These are phyloP conservation scores for Helichrysum umbraculigerum DNA, from an alignment of 129 eudicot species.

Conservation along the genomic window DNA sequence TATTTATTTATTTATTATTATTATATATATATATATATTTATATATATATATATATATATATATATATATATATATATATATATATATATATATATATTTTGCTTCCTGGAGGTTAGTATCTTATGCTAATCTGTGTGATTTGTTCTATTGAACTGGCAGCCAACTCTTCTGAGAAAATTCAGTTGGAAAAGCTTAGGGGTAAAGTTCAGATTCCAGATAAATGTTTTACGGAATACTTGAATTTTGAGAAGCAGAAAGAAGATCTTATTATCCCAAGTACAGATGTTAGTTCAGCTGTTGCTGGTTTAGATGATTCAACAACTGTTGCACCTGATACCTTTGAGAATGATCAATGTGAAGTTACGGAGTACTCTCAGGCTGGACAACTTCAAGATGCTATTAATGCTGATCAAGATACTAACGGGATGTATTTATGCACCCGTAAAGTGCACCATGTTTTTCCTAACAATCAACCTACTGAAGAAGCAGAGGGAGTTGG, in stretches of 20 bases:
- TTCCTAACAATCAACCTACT: slow-evolving; percentile 13
- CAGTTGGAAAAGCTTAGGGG: slow-evolving; percentile 24
- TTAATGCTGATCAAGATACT: slow-evolving; percentile 34
- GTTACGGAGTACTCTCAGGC: slow-evolving; percentile 20
- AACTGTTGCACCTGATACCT: slow-evolving; percentile 67
- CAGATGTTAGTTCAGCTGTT: slow-evolving; percentile 30
- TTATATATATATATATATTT: too few species aligned
- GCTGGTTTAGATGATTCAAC: slow-evolving; percentile 37
- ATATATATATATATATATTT: not conserved
- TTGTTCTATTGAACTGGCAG: slow-evolving; percentile 43
- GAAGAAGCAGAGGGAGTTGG: slow-evolving; percentile 28
- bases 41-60: too few species aligned
- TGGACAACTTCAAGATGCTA: slow-evolving; percentile 32
- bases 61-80: too few species aligned
- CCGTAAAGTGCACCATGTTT: slow-evolving; percentile 20
- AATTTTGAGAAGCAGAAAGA: slow-evolving; percentile 28
- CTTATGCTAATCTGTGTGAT: slow-evolving; percentile 8
- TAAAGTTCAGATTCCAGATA: slow-evolving; percentile 21
- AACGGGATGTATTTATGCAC: slow-evolving; percentile 18
- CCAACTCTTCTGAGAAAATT: slow-evolving; percentile 26
- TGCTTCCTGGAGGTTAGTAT: slow-evolving; percentile 5
- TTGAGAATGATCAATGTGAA: slow-evolving; percentile 51
- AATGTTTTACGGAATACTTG: slow-evolving; percentile 29
- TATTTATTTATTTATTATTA: not conserved
- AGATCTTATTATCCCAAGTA: slow-evolving; percentile 21